Base-by-base conservation (phyloP, 129 eudicot species). In the Pseudognaphalium luteoalbum region DNA sequence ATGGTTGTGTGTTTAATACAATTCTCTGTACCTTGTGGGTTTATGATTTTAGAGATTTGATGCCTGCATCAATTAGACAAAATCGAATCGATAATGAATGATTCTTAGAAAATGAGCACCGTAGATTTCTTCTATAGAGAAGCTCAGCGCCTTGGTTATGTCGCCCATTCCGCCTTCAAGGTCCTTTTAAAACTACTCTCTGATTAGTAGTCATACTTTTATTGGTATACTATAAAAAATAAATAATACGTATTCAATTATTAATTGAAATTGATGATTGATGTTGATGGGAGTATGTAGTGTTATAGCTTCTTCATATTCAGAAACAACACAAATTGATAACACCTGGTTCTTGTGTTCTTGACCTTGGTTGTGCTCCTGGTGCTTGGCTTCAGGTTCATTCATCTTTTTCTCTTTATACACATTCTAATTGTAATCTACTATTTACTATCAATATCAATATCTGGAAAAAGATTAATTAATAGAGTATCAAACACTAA, bases 341-440 rank as follows among this genome's bases (percentile, higher is more conserved):
- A 56, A 84, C 73, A 29, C 93, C 90, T 20, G 96, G 96, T 30
- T 88, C 89, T 32, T 85, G 95, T 77, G 98, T 93, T 79, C 96
- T 93, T 68, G 96, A 93, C 82, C 96, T 93, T 42, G 98, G 98
- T 78, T 93, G 97, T 83, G 96, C 98, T 79, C 98, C 98, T 84
- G 98, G 97, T 77, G 98, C 98, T 83, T 90, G 98, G 98, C 97
- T 93, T 84, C 98, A 93, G 98, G 98, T 92, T 37, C 52, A 25
- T 25, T 25, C 28, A n/a, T n/a, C 28, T 25, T 37, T 42, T 28
- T 32, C 19, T 84, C 4, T 2, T 7, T 57, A 15, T 16, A 16
- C 16, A 12, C 17, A 1, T 59, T 60, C 4, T 60, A 4, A 10
- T 62, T 28, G 12, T 9, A 14, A 42, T 11, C 2, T 42, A 2